A percentile compares a stretch with the other conserved stretches of the same genome.
phyloP scores from a whole-genome alignment of 768 basidiomycete genomes.

The Pleurotus tuber-regium region DNA sequence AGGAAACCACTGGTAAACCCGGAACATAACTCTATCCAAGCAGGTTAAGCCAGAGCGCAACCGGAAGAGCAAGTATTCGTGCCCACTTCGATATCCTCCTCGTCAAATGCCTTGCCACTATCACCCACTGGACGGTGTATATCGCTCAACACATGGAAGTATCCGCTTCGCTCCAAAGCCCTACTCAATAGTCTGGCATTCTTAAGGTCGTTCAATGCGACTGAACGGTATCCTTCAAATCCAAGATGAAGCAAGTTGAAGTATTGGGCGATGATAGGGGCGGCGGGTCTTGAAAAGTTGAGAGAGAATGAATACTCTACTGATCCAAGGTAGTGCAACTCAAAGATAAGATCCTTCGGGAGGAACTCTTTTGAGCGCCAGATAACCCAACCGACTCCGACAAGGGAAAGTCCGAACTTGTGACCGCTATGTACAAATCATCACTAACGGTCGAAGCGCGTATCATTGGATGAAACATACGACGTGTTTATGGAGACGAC shows the following conservation, averaged over 20 bases:
- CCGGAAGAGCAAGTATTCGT: slow-evolving; percentile 1
- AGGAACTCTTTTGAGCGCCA: slow-evolving; percentile 64
- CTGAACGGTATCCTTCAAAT: slow-evolving; percentile 50
- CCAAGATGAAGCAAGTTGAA: slow-evolving; percentile 65
- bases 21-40: slow-evolving; percentile 47
- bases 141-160: slow-evolving; percentile 52
- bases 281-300: slow-evolving; percentile 62
- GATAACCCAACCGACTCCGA: slow-evolving; percentile 68
- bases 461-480: slow-evolving; percentile 23
- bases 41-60: slow-evolving; percentile 14
- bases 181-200: slow-evolving; percentile 65
- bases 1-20: slow-evolving; percentile 65
- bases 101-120: slow-evolving; percentile 32
- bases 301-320: slow-evolving; percentile 76
- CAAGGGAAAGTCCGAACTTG: slow-evolving; percentile 58
- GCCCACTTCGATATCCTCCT: slow-evolving; percentile 64
- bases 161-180: slow-evolving; percentile 55
- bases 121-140: slow-evolving; percentile 46
- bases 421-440: slow-evolving; percentile 49
- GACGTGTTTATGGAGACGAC: slow-evolving; percentile 62
- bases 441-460: not conserved
- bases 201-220: slow-evolving; percentile 48
- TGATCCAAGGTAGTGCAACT: slow-evolving; percentile 56
- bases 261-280: slow-evolving; percentile 61
- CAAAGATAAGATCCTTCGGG: slow-evolving; percentile 71